Evolutionary conservation across 768 basidiomycete genomes (phyloP), one percentile per base, ranked within the genome.

Genomic region (Hydnomerulius pinastri): DNA sequence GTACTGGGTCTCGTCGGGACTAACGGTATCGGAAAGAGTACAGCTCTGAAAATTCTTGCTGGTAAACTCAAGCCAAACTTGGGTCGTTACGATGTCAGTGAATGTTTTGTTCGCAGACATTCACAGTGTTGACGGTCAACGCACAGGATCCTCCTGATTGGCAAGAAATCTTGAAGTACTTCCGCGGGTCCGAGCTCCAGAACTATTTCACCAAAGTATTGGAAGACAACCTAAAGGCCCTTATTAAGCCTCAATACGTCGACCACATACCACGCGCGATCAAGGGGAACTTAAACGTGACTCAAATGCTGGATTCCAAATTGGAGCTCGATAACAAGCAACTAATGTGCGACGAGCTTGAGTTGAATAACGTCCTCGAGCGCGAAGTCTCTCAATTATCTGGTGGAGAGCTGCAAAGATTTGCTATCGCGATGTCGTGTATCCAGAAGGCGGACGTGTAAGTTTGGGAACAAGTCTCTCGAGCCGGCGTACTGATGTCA

Each of bases 161-260:
- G 97, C 87, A 92, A 68, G 97, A 98, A 67, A 98, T 99, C 58
- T 75, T 99, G 43, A 96, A 96, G 71, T 90, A 99, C 68, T 99
- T 98, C 81, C 87, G 97, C 56, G 97, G 97, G 45, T 98, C 95
- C 6, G 97, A 98, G 72, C 80, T 99, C 21, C 97, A 99, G 67
- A 99, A 99, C 68, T 99, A 98, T 75, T 99, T 99, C 73, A 98
- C 97, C 43, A 98, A 98, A 72, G 93, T 98, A 6, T 79, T 99
- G 17, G 97, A 98, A 71, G 97, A 99, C 71, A 94, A 99, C 65
- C 76, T 98, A 66, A 98, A 98, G 76, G 95, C 97, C 1, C 82
- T 99, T 54, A 98, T 98, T 70, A 99, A 99, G 72, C 97, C 97
- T 1, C 97, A 99, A 81, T 99, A 99, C 67, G 97, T 99, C 57